Base-by-base conservation (phyloP, 441 rosid genomes). In the Eruca vesicaria region DNA sequence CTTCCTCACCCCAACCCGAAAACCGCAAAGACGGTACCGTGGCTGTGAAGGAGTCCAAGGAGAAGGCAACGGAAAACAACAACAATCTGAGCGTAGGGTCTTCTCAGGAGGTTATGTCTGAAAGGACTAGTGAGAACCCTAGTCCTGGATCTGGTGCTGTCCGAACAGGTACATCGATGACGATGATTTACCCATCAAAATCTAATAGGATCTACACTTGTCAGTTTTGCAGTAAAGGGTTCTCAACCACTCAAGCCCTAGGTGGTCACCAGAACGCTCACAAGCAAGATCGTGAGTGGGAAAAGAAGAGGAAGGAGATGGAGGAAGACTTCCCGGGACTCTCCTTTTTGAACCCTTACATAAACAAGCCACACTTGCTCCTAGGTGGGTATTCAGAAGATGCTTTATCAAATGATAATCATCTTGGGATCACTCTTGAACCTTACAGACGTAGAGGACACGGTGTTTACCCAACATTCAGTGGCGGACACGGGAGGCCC, bases 241-340 rank as follows among this genome's bases (percentile, higher is more conserved):
- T 91, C 81, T 80, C 97, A 2, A 84, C 90, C 1, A 84, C 92
- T 8, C 97, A 91, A 69, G 94, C 94, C n/a, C 76, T 91, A 9
- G 97, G 97, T 1, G 94, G 97, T 33, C 97, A 91, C 75, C 94
- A 89, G 62, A 91, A 91, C 29, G 94, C 94, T 0, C 93, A 89
- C 63, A 91, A 82, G 71, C 85, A 84, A 56, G 97, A 88, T 77
- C 78, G 93, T 2, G 83, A 79, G 0, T 38, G 83, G 29, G 88
- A 85, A 3, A 90, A 86, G 67, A 86, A 79, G 75, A 76, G 77
- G 31, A 77, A 72, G 62, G 69, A 28, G 59, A 77, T 71, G 77
- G 73, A 77, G 29, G 58, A 56, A 3, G 28, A 59, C 19, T 71
- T 2, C 36, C 73, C 73, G 0, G 68, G 63, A 18, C 50, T 36